A percentile compares a stretch with the other conserved stretches of the same genome.
Evolutionary conservation across 495 filamentous ascomycete genomes (phyloP).

Genomic region (Aspergillus leporis): DNA sequence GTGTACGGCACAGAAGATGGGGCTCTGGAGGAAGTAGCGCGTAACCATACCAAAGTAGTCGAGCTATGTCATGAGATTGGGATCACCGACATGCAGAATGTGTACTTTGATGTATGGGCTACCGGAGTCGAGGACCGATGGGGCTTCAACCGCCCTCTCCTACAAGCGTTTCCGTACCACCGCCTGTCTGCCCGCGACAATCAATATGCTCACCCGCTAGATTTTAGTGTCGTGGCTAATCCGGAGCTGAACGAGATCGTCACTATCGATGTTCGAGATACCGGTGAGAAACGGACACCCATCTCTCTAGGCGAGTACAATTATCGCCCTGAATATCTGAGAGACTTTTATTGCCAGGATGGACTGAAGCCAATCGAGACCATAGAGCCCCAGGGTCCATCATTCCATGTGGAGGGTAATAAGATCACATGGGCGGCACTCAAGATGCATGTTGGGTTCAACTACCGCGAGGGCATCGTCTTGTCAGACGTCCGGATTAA

Average conservation of each 20-base stretch:
- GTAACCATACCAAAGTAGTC: slow-evolving; percentile 77
- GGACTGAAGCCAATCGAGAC: slow-evolving; percentile 3
- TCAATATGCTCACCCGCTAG: slow-evolving; percentile 41
- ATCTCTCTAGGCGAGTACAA: background rate
- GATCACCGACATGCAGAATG: slow-evolving; percentile 82
- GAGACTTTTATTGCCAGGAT: background rate
- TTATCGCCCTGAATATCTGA: background rate
- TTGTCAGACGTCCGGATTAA: slow-evolving; percentile 57
- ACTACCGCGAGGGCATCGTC: slow-evolving; percentile 67
- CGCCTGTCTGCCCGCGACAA: slow-evolving; percentile 49
- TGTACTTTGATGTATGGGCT: slow-evolving; percentile 67
- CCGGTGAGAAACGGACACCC: background rate
- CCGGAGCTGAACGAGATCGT: slow-evolving; percentile 93
- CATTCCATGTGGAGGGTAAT: slow-evolving; percentile 38
- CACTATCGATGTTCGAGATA: slow-evolving; percentile 53
- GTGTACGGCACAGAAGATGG: slow-evolving; percentile 84
- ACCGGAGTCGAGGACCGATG: slow-evolving; percentile 41
- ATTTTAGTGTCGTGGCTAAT: slow-evolving; percentile 37
- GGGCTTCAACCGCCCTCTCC: slow-evolving; percentile 38
- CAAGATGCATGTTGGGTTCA: slow-evolving; percentile 66
- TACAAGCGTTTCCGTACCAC: slow-evolving; percentile 39
- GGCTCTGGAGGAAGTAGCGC: slow-evolving; percentile 69
- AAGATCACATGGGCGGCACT: slow-evolving; percentile 38
- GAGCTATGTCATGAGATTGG: slow-evolving; percentile 81
- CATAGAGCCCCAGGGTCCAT: slow-evolving; percentile 38